Percentiles rank a stretch among this genome's conserved stretches.
These are phyloP conservation scores for Hypoxylon sp. DNA, from an alignment of 2,329 filamentous ascomycete genomes.

Conservation along the genomic window DNA sequence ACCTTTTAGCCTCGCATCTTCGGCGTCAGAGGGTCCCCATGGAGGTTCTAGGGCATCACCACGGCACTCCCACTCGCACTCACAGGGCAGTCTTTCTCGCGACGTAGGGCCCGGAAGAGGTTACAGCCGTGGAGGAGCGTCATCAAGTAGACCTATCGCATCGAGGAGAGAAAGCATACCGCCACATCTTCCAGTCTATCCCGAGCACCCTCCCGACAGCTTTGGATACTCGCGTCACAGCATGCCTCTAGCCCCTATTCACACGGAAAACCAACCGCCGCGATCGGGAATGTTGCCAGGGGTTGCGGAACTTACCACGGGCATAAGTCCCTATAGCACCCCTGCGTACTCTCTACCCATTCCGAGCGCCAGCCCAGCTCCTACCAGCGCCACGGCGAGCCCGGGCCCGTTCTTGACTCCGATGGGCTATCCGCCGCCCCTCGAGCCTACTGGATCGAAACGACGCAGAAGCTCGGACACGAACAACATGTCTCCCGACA, in stretches of 20 bases:
- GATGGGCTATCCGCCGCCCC: constrained; percentile 56
- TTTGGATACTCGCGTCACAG: constrained; percentile 52
- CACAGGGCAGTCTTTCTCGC: constrained; percentile 63
- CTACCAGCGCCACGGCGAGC: constrained; percentile 59
- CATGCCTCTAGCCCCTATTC: constrained; percentile 68
- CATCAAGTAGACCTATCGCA: constrained; percentile 56
- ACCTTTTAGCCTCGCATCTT: constrained; percentile 80
- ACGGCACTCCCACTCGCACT: constrained; percentile 61
- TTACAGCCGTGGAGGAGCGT: constrained; percentile 58
- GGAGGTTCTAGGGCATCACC: constrained; percentile 58
- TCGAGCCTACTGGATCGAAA: constrained; percentile 64
- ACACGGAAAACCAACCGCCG: constrained; percentile 59
- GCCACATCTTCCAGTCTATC: constrained; percentile 48
- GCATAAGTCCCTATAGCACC: constrained; percentile 73
- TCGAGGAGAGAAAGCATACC: constrained; percentile 61
- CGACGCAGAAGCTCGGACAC: constrained; percentile 67
- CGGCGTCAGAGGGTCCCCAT: constrained; percentile 64
- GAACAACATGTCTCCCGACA: constrained; percentile 60
- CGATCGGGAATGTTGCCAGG: constrained; percentile 69
- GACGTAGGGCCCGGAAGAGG: constrained; percentile 62
- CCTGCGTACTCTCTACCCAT: constrained; percentile 66
- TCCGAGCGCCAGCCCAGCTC: constrained; percentile 57
- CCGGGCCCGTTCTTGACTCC: constrained; percentile 59
- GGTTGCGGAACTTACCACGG: constrained; percentile 75
- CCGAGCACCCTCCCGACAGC: constrained; percentile 43